Percentiles rank a stretch among this genome's conserved stretches.
Evolutionary conservation across 441 rosid species (phyloP).

Genomic region (Corymbia citriodora): DNA sequence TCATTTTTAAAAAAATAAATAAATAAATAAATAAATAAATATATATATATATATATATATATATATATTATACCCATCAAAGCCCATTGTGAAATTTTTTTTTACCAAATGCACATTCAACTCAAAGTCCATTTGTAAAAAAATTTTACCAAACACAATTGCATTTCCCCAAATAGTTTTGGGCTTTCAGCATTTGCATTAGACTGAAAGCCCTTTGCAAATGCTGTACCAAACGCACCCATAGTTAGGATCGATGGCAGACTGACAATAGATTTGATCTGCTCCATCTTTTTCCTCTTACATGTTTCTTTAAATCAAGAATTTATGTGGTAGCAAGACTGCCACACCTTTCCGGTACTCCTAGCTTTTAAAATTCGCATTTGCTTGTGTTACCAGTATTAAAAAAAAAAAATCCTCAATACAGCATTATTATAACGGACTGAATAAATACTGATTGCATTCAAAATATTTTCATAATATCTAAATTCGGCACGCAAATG

Average conservation of each 20-base stretch:
- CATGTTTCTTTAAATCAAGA: neutral
- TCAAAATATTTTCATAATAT: neutral
- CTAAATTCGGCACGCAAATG: neutral
- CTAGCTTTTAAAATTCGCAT: neutral
- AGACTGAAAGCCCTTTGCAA: too few relatives aligned
- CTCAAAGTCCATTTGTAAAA: too few relatives aligned
- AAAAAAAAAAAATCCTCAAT: accelerated
- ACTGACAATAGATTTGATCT: neutral
- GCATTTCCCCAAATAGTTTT: too few relatives aligned
- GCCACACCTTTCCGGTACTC: neutral
- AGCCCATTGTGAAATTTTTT: too few relatives aligned
- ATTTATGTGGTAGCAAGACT: neutral
- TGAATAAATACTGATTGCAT: neutral
- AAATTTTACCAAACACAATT: too few relatives aligned
- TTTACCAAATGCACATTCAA: too few relatives aligned
- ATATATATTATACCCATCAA: too few relatives aligned
- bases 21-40: too few relatives aligned
- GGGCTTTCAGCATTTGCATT: too few relatives aligned
- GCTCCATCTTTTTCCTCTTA: neutral
- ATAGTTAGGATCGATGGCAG: neutral
- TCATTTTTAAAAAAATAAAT: too few relatives aligned
- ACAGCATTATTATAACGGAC: neutral
- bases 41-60: too few relatives aligned
- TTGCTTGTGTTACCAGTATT: neutral
- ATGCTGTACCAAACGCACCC: too few relatives aligned